phyloP scores from a whole-genome alignment of 2,329 filamentous ascomycete species.

The Cordyceps militaris region DNA sequence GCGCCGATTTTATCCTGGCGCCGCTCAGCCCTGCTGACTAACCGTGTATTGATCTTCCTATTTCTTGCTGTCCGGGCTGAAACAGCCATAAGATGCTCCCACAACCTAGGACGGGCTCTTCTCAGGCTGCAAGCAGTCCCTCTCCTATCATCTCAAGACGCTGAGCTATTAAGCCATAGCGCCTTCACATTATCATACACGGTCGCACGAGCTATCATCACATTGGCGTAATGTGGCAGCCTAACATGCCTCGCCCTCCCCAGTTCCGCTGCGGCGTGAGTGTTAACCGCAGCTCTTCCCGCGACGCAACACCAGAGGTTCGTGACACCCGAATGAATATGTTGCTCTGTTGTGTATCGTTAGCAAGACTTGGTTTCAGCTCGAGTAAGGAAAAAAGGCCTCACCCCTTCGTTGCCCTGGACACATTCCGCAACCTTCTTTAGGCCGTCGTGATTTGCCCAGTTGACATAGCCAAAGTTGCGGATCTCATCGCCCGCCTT shows the following conservation, averaged over 20 bases:
- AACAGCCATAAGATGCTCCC: too few species aligned
- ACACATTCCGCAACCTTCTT: conserved; percentile 84
- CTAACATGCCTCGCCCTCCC: conserved; percentile 84
- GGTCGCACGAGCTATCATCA: conserved; percentile 33
- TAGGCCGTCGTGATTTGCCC: conserved; percentile 77
- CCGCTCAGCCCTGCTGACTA: not conserved
- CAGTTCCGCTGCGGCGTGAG: conserved; percentile 74
- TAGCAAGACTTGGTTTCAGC: not conserved
- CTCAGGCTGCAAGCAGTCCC: not conserved
- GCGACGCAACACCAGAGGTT: conserved; percentile 32
- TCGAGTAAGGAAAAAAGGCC: conserved; percentile 30
- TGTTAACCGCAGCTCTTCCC: conserved; percentile 58
- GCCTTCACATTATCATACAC: not conserved
- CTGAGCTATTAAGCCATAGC: not conserved
- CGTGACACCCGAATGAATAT: conserved; percentile 63
- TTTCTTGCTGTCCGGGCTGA: too few species aligned
- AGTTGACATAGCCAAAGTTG: conserved; percentile 78
- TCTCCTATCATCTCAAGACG: not conserved
- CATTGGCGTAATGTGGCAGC: conserved; percentile 81
- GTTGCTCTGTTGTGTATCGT: conserved; percentile 44
- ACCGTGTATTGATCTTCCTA: too few species aligned
- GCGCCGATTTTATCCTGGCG: not conserved
- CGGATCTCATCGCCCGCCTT: conserved; percentile 73
- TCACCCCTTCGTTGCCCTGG: conserved; percentile 80
- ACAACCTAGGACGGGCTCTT: too few species aligned